These are phyloP conservation scores for Mycena rosella DNA, from an alignment of 768 basidiomycete genomes.

Conservation along the genomic window DNA sequence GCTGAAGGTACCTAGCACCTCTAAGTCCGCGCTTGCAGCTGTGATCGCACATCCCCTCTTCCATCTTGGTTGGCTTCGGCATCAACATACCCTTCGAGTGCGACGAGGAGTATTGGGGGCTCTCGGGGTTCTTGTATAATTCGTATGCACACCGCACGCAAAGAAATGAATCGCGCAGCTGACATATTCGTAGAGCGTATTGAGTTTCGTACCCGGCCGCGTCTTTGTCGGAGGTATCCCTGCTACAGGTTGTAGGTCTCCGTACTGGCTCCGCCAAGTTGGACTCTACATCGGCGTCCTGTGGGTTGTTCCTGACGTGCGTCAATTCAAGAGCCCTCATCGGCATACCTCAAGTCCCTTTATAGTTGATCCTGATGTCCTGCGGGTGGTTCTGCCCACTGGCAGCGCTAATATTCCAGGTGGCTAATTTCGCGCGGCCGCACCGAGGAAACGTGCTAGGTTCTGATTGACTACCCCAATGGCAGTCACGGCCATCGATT, in stretches of 20 bases:
- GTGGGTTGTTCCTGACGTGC: conserved; percentile 51
- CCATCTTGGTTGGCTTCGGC: too few species aligned
- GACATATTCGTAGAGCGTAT: too few species aligned
- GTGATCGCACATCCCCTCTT: too few species aligned
- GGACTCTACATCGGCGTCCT: conserved; percentile 63
- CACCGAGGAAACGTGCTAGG: conserved; percentile 45
- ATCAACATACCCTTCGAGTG: too few species aligned
- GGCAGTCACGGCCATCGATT: neutral
- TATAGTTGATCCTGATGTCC: conserved; percentile 50
- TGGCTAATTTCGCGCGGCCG: conserved; percentile 50
- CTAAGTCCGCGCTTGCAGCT: too few species aligned
- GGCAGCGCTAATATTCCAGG: too few species aligned
- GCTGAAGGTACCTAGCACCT: too few species aligned
- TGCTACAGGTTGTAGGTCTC: conserved; percentile 40
- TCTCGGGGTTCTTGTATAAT: too few species aligned
- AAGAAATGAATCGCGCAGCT: conserved; percentile 35
- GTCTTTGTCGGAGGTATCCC: conserved; percentile 43
- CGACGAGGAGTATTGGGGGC: too few species aligned
- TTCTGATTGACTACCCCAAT: conserved; percentile 44
- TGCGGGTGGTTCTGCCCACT: conserved; percentile 57
- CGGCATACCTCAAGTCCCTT: neutral
- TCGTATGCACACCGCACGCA: conserved; percentile 54
- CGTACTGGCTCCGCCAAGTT: conserved; percentile 59
- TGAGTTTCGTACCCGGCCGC: conserved; percentile 10
- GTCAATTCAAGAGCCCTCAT: neutral